Evolutionary conservation across 495 filamentous ascomycete species (phyloP).

Genomic region (Daldinia bambusicola): DNA sequence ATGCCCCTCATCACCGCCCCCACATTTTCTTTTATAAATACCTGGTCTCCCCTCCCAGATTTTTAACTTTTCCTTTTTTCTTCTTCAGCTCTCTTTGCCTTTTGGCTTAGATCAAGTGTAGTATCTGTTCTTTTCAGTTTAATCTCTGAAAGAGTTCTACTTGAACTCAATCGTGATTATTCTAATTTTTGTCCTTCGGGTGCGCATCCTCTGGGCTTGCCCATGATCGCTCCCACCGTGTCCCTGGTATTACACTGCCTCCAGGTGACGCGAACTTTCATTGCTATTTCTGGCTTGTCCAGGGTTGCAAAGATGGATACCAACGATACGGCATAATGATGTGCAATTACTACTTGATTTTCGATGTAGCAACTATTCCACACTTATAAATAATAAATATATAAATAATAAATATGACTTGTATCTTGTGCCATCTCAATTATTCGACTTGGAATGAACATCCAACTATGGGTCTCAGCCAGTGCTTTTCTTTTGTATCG

Average conservation of each 20-base stretch:
- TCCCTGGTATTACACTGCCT: slow-evolving; percentile 83
- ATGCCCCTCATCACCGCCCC: slow-evolving; percentile 37
- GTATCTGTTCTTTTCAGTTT: slow-evolving; percentile 97
- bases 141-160: slow-evolving; percentile 68
- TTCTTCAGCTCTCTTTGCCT: slow-evolving; percentile 50
- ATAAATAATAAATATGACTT: too few relatives aligned
- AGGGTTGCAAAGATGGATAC: slow-evolving; percentile 65
- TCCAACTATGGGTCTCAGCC: too few relatives aligned
- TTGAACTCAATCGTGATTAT: slow-evolving; percentile 73
- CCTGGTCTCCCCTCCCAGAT: slow-evolving; percentile 31
- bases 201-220: slow-evolving; percentile 76
- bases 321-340: background rate
- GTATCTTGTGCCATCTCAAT: too few relatives aligned
- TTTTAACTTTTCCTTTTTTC: slow-evolving; percentile 21
- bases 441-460: too few relatives aligned
- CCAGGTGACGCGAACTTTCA: slow-evolving; percentile 77
- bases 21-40: slow-evolving; percentile 20
- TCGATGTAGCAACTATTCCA: too few relatives aligned
- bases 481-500: too few relatives aligned
- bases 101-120: slow-evolving; percentile 91
- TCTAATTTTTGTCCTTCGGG: slow-evolving; percentile 71
- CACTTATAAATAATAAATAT: too few relatives aligned
- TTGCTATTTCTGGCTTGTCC: slow-evolving; percentile 59
- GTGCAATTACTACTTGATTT: too few relatives aligned
- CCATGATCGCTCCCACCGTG: slow-evolving; percentile 72